Percentiles rank a stretch among this genome's conserved stretches.
Conservation (phyloP, 805 yeast genomes). For the Spathaspora girioi region DNA sequence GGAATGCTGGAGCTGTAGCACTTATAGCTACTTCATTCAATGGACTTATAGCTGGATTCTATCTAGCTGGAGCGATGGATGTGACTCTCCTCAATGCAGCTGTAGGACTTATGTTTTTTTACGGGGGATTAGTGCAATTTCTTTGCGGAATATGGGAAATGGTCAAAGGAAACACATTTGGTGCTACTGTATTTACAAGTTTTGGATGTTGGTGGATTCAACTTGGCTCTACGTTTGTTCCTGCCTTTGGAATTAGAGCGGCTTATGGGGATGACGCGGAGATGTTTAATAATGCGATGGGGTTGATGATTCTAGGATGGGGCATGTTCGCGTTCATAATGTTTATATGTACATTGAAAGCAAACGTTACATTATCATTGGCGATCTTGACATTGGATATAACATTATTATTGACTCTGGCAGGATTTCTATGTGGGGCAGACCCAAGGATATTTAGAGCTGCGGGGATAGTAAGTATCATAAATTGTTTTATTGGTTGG, state of each 20-base stretch:
- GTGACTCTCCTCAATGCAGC: background rate
- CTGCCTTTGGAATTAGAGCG: constrained; percentile 1
- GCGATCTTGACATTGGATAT: constrained; percentile 3
- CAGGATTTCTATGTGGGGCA: constrained; percentile 1
- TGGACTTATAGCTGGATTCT: constrained; percentile 4
- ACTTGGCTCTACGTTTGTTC: constrained; percentile 2
- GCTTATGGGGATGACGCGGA: constrained; percentile 5
- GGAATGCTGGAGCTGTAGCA: constrained; percentile 4
- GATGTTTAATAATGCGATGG: constrained; percentile 4
- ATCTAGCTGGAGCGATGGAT: constrained; percentile 1
- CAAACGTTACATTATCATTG: background rate
- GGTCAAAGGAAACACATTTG: constrained; percentile 1
- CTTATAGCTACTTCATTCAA: constrained; percentile 4
- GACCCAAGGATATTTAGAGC: background rate
- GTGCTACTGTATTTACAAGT: constrained; percentile 3
- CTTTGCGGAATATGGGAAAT: constrained; percentile 3
- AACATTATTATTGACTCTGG: constrained; percentile 1
- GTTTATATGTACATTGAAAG: constrained; percentile 1
- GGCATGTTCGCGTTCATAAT: constrained; percentile 2
- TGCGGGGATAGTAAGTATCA: constrained; percentile 3
- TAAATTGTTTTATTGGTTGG: constrained; percentile 4
- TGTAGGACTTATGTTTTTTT: constrained; percentile 4
- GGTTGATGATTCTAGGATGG: constrained; percentile 4
- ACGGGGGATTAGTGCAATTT: constrained; percentile 4
- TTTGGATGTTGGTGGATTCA: constrained; percentile 4